These are phyloP conservation scores for Zoysia japonica DNA, from an alignment of 176 grass and related monocot genomes.

Conservation along the genomic window DNA sequence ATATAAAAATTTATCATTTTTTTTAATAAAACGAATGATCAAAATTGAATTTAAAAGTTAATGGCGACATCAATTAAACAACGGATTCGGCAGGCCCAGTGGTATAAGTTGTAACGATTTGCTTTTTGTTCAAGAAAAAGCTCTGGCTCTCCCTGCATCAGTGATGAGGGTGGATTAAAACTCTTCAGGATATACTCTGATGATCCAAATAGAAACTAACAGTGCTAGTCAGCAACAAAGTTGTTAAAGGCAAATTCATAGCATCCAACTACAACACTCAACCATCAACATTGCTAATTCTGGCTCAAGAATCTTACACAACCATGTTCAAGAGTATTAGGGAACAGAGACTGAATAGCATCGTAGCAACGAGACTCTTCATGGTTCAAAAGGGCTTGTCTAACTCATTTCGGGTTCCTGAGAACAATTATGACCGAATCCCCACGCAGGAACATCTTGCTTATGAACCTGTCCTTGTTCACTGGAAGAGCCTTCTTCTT, in stretches of 20 bases:
- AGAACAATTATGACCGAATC: slow-evolving; percentile 93
- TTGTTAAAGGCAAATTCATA: slow-evolving; percentile 10
- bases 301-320: not conserved
- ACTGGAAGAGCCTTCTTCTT: slow-evolving; percentile 98
- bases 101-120: not conserved
- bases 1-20: too few species aligned
- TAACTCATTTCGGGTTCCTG: slow-evolving; percentile 75
- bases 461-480: slow-evolving; percentile 96
- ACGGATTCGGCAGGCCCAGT: too few species aligned
- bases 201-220: slow-evolving; percentile 7
- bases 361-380: slow-evolving; percentile 19
- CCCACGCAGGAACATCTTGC: slow-evolving; percentile 96
- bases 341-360: slow-evolving; percentile 6
- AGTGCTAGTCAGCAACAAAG: slow-evolving; percentile 26
- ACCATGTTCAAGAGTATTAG: not conserved
- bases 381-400: not conserved
- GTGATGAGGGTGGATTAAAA: not conserved
- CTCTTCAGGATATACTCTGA: slow-evolving; percentile 10
- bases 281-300: slow-evolving; percentile 4
- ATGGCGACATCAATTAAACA: too few species aligned
- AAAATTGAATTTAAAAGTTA: too few species aligned
- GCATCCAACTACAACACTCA: not conserved
- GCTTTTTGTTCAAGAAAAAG: too few species aligned
- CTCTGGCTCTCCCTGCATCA: not conserved
- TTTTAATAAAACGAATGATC: too few species aligned